Evolutionary conservation across 331 rosid species (phyloP), one percentile per base, ranked within the genome.

Genomic region (Rhamnella rubrinervis): DNA sequence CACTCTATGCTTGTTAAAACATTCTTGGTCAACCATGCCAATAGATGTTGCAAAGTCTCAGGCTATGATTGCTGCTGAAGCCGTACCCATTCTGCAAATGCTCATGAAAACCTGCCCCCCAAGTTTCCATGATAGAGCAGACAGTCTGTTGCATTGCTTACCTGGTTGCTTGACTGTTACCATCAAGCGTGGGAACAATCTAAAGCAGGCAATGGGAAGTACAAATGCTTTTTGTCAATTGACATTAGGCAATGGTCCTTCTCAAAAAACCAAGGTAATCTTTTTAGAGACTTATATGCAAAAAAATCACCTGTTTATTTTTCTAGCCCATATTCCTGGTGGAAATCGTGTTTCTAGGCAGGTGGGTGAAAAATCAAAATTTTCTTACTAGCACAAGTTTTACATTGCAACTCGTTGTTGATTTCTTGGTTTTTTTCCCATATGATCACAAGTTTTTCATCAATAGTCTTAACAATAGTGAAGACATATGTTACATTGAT

Each of bases 161-260:
- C 98, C 98, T n/a, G 98, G 98, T 77, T 91, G 96, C 83, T 84
- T 93, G 88, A 93, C 98, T 49, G 97, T 93, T 66, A 85, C 90
- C 69, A 83, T 93, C 67, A 87, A 86, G 82, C 91, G 96, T n/a
- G 98, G 97, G 75, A 93, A 71, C 84, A 91, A 93, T 83, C 91
- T 93, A 59, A 93, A 86, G 81, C 97, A 93, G 88, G 69, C 97
- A 15, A 87, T 88, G 97, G 98, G 96, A 80, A 83, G 96, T 75
- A 91, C 97, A 56, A 91, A 87, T 72, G 98, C 98, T 53, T 93
- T 91, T 78, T 93, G 98, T 79, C 89, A 78, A 84, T 78, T 93
- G 76, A 85, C 96, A 49, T 80, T 93, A 67, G 98, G 97, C 77
- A 93, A 89, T 56, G 82, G 96, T 71, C 97, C 97, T 75, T 92